Conservation (phyloP, 73 alveolate genomes). For the Paramecium tetraurelia region DNA sequence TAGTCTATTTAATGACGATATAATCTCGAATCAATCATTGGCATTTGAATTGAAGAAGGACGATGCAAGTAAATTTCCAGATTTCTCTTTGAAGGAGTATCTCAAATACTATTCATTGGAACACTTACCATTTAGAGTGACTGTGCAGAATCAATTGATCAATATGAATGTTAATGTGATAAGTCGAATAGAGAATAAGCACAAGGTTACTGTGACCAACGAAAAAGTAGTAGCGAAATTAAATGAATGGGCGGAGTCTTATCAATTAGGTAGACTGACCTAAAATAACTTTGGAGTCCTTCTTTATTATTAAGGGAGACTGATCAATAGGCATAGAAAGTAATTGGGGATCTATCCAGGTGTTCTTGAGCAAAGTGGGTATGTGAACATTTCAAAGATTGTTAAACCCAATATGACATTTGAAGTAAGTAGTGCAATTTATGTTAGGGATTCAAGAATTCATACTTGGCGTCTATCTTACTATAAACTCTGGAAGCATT, state of each 20-base stretch:
- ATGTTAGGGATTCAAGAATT: conserved; percentile 12
- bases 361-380: neutral
- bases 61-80: conserved; percentile 6
- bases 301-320: neutral
- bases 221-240: neutral
- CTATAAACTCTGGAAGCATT: neutral
- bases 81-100: conserved; percentile 21
- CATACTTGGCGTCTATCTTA: neutral
- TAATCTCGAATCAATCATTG: neutral
- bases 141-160: neutral
- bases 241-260: neutral
- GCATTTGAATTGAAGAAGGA: neutral
- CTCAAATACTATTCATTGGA: neutral
- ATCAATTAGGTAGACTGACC: neutral
- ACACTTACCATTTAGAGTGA: neutral
- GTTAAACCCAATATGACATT: neutral
- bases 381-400: neutral
- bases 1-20: neutral
- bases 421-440: neutral
- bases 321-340: neutral
- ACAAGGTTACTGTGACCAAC: neutral
- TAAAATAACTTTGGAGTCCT: neutral
- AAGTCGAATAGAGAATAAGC: neutral
- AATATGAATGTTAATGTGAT: neutral
- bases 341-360: neutral